Base-by-base conservation (phyloP, 2,329 filamentous ascomycete genomes). In the Colletotrichum somersetense region DNA sequence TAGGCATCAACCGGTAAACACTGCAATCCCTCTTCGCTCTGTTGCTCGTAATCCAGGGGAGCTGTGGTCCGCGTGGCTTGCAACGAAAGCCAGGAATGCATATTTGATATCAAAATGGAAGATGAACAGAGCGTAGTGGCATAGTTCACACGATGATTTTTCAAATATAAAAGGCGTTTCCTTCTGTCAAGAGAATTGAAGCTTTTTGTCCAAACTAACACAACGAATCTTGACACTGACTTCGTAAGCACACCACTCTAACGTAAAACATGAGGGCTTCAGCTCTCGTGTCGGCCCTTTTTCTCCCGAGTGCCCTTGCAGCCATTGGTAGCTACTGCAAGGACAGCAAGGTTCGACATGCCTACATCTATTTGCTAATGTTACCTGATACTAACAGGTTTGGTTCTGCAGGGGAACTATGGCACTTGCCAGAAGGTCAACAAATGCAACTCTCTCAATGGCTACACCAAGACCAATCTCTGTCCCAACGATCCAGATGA, bases 361-460 rank as follows among this genome's bases (percentile, higher is more conserved):
- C 23, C 33, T 23, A 18, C 14, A n/a, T 30, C 8, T 23, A 2
- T 18, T 65, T 5, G 5, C 30, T 4, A 1, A 20, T 10, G n/a
- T 18, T 23, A 14, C 1, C 26, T 30, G 7, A 40, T 33, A 23
- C 30, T 66, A 7, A 62, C 18, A 5, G 16, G 14, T 6, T 14
- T 30, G 35, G 14, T 2, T 42, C 35, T 5, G 0, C 6, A 73
- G 71, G 71, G 71, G 26, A 70, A 62, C 57, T 42, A 61, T 30
- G 70, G 67, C 14, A 72, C 70, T 20, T 72, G 70, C 26, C 70
- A 72, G 44, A 66, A 66, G 42, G 70, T 62, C 26, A 66, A 33
- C 48, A 70, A 70, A 61, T 72, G 70, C 10, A 71, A 38, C 8
- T 65, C 53, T 16, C 67, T 70, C 3, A 55, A 72, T 35, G 70